Evolutionary conservation across 352 stramenopile genomes (phyloP), one percentile per base, ranked within the genome.

Genomic region (Blastocystis sp.): DNA sequence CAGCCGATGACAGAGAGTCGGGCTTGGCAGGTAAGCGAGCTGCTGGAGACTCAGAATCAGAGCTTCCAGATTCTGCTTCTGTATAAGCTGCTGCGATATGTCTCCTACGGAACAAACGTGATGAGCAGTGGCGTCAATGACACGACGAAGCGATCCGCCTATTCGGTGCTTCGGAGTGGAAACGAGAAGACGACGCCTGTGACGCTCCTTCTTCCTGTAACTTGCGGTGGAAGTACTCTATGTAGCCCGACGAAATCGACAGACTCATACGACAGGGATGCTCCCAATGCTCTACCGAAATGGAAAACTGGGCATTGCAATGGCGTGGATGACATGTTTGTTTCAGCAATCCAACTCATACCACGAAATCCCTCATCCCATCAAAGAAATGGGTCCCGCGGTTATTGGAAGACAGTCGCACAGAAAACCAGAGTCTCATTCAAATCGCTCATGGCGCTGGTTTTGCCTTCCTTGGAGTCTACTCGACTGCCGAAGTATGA

Each of bases 231-330:
- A 9, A 40, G 9, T 27, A n/a, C 18, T 76, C 51, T 27, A 14
- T 7, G 18, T 76, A 76, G 64, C 64, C 64, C 4, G 64, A 76
- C 14, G 64, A 76, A 38, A 76, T 76, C 1, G 64, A 76, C 36
- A 53, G 64, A 24, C 0, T 76, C 36, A 76, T 76, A 21, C 29
- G 44, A 9, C 18, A 76, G 0, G 64, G 38, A 56, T 18, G 29
- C 14, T 0, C 51, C 14, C 7, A 9, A 16, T 76, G 64, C 51
- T 34, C 64, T 56, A 76, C 64, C 4, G 64, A 34, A 27, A 21
- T 76, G 18, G 64, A 76, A 34, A 76, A 76, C 38, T 76, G 64
- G 64, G 64, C 64, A 38, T 29, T 76, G 42, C 51, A 76, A 34
- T 76, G 64, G 64, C 16, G n/a, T 54, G 64, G 18, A n/a, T 76